These are phyloP conservation scores for Omphalotus olearius DNA, from an alignment of 1,284 basidiomycete species.

Conservation along the genomic window DNA sequence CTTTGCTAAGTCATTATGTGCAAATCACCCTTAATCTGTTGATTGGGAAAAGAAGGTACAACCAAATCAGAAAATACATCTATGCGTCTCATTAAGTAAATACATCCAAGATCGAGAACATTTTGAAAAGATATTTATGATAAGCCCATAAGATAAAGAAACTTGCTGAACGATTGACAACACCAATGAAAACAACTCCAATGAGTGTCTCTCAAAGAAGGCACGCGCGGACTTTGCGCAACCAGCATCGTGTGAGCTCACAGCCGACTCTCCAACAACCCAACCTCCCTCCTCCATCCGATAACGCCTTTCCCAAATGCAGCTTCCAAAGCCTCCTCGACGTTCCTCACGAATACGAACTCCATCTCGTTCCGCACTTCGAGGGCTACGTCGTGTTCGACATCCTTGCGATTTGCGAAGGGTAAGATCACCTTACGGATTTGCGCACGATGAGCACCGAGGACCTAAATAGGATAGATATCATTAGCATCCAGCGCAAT, in stretches of 20 bases:
- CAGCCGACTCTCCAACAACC: slow-evolving; percentile 12
- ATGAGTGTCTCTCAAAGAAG: too few relatives aligned
- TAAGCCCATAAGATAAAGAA: too few relatives aligned
- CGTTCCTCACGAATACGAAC: slow-evolving; percentile 75
- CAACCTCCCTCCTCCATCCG: slow-evolving; percentile 9
- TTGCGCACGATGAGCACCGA: slow-evolving; percentile 81
- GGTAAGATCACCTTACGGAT: slow-evolving; percentile 82
- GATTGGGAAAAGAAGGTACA: too few relatives aligned
- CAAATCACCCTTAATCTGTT: too few relatives aligned
- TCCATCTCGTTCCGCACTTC: slow-evolving; percentile 72
- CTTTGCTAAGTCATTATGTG: too few relatives aligned
- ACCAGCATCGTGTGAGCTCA: neutral
- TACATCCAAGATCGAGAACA: too few relatives aligned
- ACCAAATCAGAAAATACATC: too few relatives aligned
- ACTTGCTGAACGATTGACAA: too few relatives aligned
- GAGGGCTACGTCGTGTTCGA: slow-evolving; percentile 76
- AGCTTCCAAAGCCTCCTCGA: slow-evolving; percentile 76
- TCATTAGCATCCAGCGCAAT: neutral
- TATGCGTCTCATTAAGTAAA: too few relatives aligned
- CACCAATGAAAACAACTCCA: too few relatives aligned
- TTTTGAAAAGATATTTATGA: too few relatives aligned
- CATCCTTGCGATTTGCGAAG: slow-evolving; percentile 79
- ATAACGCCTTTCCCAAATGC: slow-evolving; percentile 66
- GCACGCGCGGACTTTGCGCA: too few relatives aligned
- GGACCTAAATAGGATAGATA: slow-evolving; percentile 36